Conservation (phyloP, 805 yeast genomes). For the Wickerhamomyces tratensis region DNA sequence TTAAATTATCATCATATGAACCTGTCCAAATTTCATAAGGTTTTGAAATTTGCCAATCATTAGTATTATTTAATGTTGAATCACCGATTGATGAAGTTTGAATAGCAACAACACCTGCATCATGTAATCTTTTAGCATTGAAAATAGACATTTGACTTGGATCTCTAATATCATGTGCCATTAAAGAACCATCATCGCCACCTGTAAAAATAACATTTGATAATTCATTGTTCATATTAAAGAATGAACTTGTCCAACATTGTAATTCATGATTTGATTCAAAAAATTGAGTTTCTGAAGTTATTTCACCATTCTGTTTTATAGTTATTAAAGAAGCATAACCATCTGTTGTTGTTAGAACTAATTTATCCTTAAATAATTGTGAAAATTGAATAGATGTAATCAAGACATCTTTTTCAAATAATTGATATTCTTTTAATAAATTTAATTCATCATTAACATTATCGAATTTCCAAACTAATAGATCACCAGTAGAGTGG, state of each 20-base stretch:
- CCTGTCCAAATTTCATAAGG: constrained; percentile 71
- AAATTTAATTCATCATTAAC: constrained; percentile 11
- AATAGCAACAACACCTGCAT: constrained; percentile 86
- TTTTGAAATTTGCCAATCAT: constrained; percentile 31
- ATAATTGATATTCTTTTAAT: constrained; percentile 31
- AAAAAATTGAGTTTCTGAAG: constrained; percentile 14
- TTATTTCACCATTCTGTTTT: constrained; percentile 4
- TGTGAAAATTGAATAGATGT: constrained; percentile 60
- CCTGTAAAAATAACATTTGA: constrained; percentile 66
- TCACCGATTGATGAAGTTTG: constrained; percentile 34
- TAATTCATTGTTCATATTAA: constrained; percentile 36
- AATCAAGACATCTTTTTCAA: constrained; percentile 40
- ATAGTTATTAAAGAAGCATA: constrained; percentile 35
- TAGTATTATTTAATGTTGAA: too few species aligned
- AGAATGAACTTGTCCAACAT: constrained; percentile 83
- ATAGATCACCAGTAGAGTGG: constrained; percentile 74
- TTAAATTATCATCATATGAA: constrained; percentile 77
- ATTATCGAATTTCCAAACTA: constrained; percentile 41
- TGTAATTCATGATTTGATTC: constrained; percentile 54
- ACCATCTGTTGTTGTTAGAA: constrained; percentile 66
- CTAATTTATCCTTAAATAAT: constrained; percentile 22
- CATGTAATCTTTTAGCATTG: constrained; percentile 50
- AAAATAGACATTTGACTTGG: constrained; percentile 23
- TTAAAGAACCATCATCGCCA: constrained; percentile 77
- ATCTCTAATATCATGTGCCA: constrained; percentile 59